Base-by-base conservation (phyloP, 305 asterid genomes). In the Rubia occidens region DNA sequence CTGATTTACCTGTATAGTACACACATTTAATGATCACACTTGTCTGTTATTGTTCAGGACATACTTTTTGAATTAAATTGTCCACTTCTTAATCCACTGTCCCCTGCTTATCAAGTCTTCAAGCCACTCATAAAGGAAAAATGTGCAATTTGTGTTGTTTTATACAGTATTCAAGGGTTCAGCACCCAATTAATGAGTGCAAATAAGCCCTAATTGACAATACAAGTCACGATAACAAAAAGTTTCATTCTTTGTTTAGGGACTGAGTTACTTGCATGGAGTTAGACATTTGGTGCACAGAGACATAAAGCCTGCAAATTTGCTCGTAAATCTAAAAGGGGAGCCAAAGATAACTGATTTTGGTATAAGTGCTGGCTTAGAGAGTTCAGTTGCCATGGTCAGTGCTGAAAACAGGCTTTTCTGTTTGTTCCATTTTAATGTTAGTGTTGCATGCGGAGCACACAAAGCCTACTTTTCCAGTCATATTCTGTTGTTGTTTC, bases 281-380 rank as follows among this genome's bases (percentile, higher is more conserved):
- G 95, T 79, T 71, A 82, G 94, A 69, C 94, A 93, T 82, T 86
- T 93, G 76, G 98, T 93, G 76, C 98, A 93, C 83, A 84, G 98
- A 82, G 98, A 93, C 78, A 93, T 93, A 78, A 93, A 90, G 82
- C 98, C 98, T 43, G 98, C 98, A 74, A 93, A 93, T 88, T 75
- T 93, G 78, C 95, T 93, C 17, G 87, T 93, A 68, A 93, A 90
- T 78, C 92, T 93, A 72, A 87, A 88, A 80, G 98, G 98, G 76
- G 98, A 93, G 79, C 88, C 98, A 6, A 93, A 93, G 80, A 93
- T 93, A 78, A 93, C 97, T 17, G 98, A 93, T 84, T 93, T 93
- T 71, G 98, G 98, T 66, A 88, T 93, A 71, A 93, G 98, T 77
- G 96, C 98, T 68, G 98, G 98, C 74, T 80, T 93, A 75, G 96